Conservation (phyloP, 225 moss, liverwort and hornwort genomes). For the Rhytidiadelphus loreus region DNA sequence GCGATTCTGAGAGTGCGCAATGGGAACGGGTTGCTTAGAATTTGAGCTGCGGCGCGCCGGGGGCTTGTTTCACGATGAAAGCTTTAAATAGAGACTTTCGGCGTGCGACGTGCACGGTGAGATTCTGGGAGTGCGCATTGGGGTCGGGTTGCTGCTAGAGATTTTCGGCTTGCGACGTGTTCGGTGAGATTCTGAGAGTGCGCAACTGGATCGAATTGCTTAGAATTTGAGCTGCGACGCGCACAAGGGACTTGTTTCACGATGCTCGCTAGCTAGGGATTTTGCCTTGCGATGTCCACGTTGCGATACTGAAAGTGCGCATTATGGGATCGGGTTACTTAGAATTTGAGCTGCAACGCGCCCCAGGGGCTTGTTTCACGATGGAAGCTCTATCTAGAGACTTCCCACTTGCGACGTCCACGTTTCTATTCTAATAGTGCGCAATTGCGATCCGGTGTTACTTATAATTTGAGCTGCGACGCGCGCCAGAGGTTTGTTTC, state of each 20-base stretch:
- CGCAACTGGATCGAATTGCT: neutral
- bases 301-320: neutral
- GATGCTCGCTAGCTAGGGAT: neutral
- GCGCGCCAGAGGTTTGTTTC: too few relatives aligned
- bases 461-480: neutral
- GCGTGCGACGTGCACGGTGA: neutral
- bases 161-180: neutral
- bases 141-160: neutral
- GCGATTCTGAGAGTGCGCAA: neutral
- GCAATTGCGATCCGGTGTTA: neutral
- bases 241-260: neutral
- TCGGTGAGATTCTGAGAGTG: neutral
- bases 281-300: neutral
- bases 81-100: neutral
- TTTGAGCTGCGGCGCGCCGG: neutral
- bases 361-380: neutral
- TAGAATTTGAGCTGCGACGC: neutral
- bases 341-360: neutral
- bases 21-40: too few relatives aligned
- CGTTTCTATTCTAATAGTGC: neutral
- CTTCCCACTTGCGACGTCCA: neutral
- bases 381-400: neutral
- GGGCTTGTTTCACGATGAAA: neutral
- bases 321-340: neutral
- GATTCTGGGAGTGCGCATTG: neutral